Evolutionary conservation across 768 basidiomycete species (phyloP), one percentile per base, ranked within the genome.

Genomic region (Chiua virens): DNA sequence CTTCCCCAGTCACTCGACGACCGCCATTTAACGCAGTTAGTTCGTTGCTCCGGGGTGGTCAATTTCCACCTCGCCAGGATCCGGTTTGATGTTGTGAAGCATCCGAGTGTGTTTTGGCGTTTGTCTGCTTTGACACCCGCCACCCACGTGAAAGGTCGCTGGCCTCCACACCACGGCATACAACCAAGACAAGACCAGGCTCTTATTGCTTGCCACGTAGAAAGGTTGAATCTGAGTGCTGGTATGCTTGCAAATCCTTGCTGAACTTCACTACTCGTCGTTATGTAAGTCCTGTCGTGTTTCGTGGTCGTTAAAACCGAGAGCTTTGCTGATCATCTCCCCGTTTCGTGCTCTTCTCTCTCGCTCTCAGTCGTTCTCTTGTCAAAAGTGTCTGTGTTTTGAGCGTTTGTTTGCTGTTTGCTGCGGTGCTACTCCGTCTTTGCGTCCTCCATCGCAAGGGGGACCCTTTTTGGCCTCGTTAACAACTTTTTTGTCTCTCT

Each of bases 211-310:
- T 52, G 42, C 45, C 52, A 59, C 53, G 45, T 45, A 49, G 47
- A 67, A 65, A 60, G 54, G 58, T 47, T 66, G 52, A 60, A 46
- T 58, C 61, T 61, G 50, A 63, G 65, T 65, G 28, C 63, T 65
- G 63, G 55, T 69, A 69, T 65, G 68, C 58, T 65, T 52, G 60
- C 55, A 52, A 58, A 49, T 49, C 57, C 48, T 49, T 59, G 46
- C 57, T 71, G 50, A 65, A 62, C 55, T 48, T 48, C 18, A 43
- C 58, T 56, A 49, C 38, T 67, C 39, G 42, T 58, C 32, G 65
- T 71, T 71, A 71, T 71, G 67, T 70, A 70, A 68, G 68, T 68
- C 55, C 54, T n/a, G 61, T 55, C 34, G 54, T 55, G 56, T 62
- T 57, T 64, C 35, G 52, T 62, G 54, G 52, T 61, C 42, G 54